Conservation (phyloP, 1,284 basidiomycete species). For the Moesziomyces globuligerus region DNA sequence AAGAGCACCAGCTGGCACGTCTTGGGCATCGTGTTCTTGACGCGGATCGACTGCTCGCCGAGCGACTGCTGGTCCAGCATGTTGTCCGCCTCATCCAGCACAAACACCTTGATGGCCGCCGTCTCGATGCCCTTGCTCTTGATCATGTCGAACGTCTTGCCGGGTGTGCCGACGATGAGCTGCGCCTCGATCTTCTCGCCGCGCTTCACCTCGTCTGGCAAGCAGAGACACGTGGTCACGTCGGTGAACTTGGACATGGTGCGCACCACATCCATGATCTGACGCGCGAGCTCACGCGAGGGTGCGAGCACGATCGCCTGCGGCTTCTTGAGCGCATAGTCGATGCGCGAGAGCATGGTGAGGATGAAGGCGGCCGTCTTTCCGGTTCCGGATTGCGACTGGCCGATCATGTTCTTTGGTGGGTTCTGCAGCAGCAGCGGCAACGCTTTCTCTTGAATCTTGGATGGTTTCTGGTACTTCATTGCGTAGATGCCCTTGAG, state of each 20-base stretch:
- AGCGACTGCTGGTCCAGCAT: slow-evolving; percentile 96
- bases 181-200: slow-evolving; percentile 84
- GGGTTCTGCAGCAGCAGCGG: slow-evolving; percentile 91
- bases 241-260: slow-evolving; percentile 94
- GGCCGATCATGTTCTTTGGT: slow-evolving; percentile 97
- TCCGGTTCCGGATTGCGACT: slow-evolving; percentile 98
- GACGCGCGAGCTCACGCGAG: slow-evolving; percentile 93
- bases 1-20: slow-evolving; percentile 90
- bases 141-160: slow-evolving; percentile 87
- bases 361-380: slow-evolving; percentile 99
- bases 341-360: slow-evolving; percentile 94
- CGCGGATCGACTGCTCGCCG: slow-evolving; percentile 93
- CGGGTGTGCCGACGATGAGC: slow-evolving; percentile 94
- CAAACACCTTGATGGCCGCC: slow-evolving; percentile 87
- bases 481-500: slow-evolving; percentile 96
- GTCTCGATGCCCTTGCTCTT: slow-evolving; percentile 72
- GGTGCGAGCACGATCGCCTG: slow-evolving; percentile 74
- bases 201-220: slow-evolving; percentile 79
- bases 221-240: slow-evolving; percentile 92
- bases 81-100: slow-evolving; percentile 97
- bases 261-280: slow-evolving; percentile 94
- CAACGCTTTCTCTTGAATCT: slow-evolving; percentile 97
- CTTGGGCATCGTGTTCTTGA: slow-evolving; percentile 81
- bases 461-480: slow-evolving; percentile 97
- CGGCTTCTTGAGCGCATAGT: slow-evolving; percentile 82